These are phyloP conservation scores for Rhizopus microsporus DNA, from an alignment of 371 early-diverging fungal species.

Conservation along the genomic window DNA sequence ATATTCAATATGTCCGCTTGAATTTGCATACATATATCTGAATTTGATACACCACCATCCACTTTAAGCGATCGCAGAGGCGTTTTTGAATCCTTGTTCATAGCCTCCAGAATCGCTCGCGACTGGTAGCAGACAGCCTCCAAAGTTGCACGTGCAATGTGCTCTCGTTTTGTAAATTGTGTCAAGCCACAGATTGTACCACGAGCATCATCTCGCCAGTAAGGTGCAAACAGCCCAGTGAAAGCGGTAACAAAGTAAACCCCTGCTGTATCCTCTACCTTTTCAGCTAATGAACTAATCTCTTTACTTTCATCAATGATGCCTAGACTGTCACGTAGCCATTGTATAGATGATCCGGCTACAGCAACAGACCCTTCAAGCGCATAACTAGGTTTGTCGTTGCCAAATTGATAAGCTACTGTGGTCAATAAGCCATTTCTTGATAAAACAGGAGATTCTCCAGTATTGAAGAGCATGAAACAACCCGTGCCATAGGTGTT, in stretches of 20 bases:
- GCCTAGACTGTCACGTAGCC: slow-evolving; percentile 88
- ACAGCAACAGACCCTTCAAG: slow-evolving; percentile 95
- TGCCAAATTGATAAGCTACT: slow-evolving; percentile 88
- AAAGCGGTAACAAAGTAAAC: slow-evolving; percentile 97
- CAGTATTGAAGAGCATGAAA: slow-evolving; percentile 96
- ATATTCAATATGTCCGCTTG: slow-evolving; percentile 89
- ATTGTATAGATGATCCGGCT: slow-evolving; percentile 93
- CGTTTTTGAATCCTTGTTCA: slow-evolving; percentile 77
- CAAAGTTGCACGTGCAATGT: slow-evolving; percentile 87
- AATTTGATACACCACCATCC: slow-evolving; percentile 93
- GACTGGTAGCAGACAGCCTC: slow-evolving; percentile 94
- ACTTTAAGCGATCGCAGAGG: slow-evolving; percentile 76
- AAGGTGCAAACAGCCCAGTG: slow-evolving; percentile 92
- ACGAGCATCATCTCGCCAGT: slow-evolving; percentile 93
- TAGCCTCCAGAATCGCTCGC: slow-evolving; percentile 87
- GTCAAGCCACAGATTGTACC: slow-evolving; percentile 91
- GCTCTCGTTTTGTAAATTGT: slow-evolving; percentile 80
- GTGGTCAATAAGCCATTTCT: slow-evolving; percentile 89
- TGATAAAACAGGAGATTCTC: slow-evolving; percentile 73
- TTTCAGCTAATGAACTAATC: slow-evolving; percentile 54
- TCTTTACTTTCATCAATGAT: slow-evolving; percentile 73
- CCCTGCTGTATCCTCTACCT: slow-evolving; percentile 78
- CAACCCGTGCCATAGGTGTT: slow-evolving; percentile 97
- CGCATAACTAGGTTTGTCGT: slow-evolving; percentile 77
- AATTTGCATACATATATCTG: slow-evolving; percentile 89